Evolutionary conservation across 1,139 yeast species (phyloP), one percentile per base, ranked within the genome.

Genomic region (Yamadazyma epiphylla): DNA sequence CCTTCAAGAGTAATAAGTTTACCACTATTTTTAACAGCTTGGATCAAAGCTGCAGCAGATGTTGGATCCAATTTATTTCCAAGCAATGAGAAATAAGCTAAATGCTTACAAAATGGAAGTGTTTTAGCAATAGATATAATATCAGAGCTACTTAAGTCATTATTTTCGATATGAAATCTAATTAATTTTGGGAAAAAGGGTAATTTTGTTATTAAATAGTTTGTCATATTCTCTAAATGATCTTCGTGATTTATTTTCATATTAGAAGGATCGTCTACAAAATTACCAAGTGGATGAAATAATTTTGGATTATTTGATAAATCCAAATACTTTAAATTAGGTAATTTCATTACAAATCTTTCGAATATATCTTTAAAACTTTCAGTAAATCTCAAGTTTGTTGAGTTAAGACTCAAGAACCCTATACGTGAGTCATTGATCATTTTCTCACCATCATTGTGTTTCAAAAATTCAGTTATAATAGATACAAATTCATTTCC

Each of bases 341-440:
- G 80, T 17, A 79, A 59, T 28, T 42, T 55, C 39, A 64, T 36
- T 7, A 65, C 38, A 8, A 66, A 42, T 1, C 39, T 43, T 32
- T 64, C 71, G 35, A 60, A 46, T 4, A 58, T 48, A 29, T 49
- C 55, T 32, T 55, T 61, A 38, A 65, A 64, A 4, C 40, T 32
- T 8, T 57, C 59, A 7, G 55, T 48, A 36, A 60, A 64, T 21
- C 52, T 41, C 5, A 85, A 57, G 31, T 74, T 68, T 3, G 94
- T 80, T 9, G 87, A 72, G 50, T 85, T 82, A 31, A 88, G 58
- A 12, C 95, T 83, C 26, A 86, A 65, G 43, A 81, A 83, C 12
- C 68, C 61, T 33, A 80, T 49, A 12, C 68, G 55, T 5, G 65
- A 53, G 11, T 65, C 48, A 4, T 47, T 30, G 1, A 64, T 16